Evolutionary conservation across 192 early-diverging fungal species (phyloP).

Genomic region (Coemansia aciculifera): DNA sequence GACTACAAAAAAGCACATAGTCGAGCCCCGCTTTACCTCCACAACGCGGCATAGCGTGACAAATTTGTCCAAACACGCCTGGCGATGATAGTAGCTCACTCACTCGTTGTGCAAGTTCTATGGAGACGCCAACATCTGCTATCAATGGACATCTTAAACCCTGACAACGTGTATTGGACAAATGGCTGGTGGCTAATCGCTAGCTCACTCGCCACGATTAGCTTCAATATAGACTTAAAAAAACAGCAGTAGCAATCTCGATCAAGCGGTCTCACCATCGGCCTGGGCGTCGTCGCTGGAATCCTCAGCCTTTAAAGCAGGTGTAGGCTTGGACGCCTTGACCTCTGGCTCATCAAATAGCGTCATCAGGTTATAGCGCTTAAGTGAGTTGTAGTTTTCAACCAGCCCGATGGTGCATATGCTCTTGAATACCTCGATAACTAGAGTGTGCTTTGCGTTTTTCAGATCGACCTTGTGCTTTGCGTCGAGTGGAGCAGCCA

Average conservation of each 20-base stretch:
- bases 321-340: background rate
- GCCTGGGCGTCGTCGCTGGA: background rate
- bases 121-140: background rate
- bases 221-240: background rate
- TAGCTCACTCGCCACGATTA: background rate
- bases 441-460: slow-evolving; percentile 48
- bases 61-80: background rate
- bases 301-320: background rate
- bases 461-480: slow-evolving; percentile 56
- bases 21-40: background rate
- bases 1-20: background rate
- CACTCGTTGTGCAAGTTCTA: no score
- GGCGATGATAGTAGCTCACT: background rate
- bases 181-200: background rate
- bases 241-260: background rate
- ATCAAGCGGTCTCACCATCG: background rate
- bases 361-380: slow-evolving; percentile 47
- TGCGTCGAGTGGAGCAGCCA: slow-evolving; percentile 49
- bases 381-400: slow-evolving; percentile 45
- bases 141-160: background rate
- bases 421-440: slow-evolving; percentile 56
- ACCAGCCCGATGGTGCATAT: slow-evolving; percentile 50
- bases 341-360: slow-evolving; percentile 38
- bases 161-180: background rate
- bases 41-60: background rate